Base-by-base conservation (phyloP, 148 eudicot species). In the Bassia scoparia region DNA sequence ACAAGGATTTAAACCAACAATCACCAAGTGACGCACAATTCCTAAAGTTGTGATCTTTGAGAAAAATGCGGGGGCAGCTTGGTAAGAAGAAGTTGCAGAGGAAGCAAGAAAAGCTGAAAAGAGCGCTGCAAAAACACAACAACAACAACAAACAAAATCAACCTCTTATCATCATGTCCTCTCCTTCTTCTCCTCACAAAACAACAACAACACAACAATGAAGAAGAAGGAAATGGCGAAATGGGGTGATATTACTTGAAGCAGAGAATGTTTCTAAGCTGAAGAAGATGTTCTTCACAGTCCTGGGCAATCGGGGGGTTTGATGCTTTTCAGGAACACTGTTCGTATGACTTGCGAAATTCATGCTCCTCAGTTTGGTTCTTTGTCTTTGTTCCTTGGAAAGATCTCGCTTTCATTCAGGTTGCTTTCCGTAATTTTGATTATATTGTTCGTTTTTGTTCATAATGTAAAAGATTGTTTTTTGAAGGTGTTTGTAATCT, bases 291-390 rank as follows among this genome's bases (percentile, higher is more conserved):
- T 37, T 66, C 33, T 66, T 7, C 52, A 66, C 23, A 11, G 18
- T 37, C n/a, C n/a, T n/a, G n/a, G 63, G 35, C 3, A 30, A 17
- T 16, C 52, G 69, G 69, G 26, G n/a, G 69, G 69, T 66, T 2
- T 66, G 2, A 2, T 66, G 3, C n/a, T n/a, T n/a, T n/a, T n/a
- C n/a, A 66, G 69, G 21, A 66, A 66, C 31, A 66, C 69, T 66
- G 69, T 66, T 37, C 46, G 52, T 37, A 66, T 66, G 69, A 66
- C 69, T 66, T 46, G 26, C 43, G 69, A 66, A 24, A 2, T 41
- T 7, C 27, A 26, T 23, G 49, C 52, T 66, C 69, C 49, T 43
- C 24, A 48, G n/a, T 66, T 66, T 66, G 69, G 69, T 12, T 9
- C 46, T 37, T 29, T 66, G 12, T 48, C 69, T 24, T 43, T 43